These are phyloP conservation scores for Pelargonium myrrhifolium DNA, from an alignment of 441 rosid genomes.

Conservation along the genomic window DNA sequence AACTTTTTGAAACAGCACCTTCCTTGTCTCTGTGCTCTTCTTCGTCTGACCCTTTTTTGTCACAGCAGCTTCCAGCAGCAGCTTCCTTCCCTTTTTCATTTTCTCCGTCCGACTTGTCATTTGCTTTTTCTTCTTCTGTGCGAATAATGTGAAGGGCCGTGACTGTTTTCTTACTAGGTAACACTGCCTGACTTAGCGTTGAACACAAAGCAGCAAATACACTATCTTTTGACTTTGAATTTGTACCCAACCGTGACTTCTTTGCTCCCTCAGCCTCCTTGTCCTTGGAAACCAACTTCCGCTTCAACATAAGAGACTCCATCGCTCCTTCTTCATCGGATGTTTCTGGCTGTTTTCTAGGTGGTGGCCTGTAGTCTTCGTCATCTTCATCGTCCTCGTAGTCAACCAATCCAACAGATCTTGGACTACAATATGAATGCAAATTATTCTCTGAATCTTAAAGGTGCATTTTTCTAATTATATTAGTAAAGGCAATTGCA, in stretches of 20 bases:
- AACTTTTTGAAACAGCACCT: constrained; percentile 35
- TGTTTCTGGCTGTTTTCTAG: constrained; percentile 53
- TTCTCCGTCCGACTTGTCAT: constrained; percentile 28
- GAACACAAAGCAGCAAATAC: constrained; percentile 84
- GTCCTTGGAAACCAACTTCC: constrained; percentile 51
- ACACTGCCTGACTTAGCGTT: constrained; percentile 77
- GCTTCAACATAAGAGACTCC: constrained; percentile 64
- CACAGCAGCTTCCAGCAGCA: constrained; percentile 31
- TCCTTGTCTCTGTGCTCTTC: constrained; percentile 38
- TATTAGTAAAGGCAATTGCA: constrained; percentile 8
- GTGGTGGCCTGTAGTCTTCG: constrained; percentile 84
- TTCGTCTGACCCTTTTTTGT: constrained; percentile 28
- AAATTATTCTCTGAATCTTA: not conserved
- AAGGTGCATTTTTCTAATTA: not conserved
- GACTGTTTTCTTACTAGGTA: constrained; percentile 56
- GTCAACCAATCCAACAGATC: constrained; percentile 84
- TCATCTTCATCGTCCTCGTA: constrained; percentile 97
- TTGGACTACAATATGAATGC: constrained; percentile 35
- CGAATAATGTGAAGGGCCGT: constrained; percentile 22
- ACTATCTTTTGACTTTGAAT: constrained; percentile 45
- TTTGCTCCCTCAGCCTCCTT: constrained; percentile 59
- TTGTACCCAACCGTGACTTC: constrained; percentile 61
- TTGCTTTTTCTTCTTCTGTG: constrained; percentile 22
- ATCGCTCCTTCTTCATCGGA: constrained; percentile 70
- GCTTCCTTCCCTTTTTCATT: constrained; percentile 29